Evolutionary conservation across 2,329 filamentous ascomycete genomes (phyloP).

Genomic region (Fusarium pseudonygamai): DNA sequence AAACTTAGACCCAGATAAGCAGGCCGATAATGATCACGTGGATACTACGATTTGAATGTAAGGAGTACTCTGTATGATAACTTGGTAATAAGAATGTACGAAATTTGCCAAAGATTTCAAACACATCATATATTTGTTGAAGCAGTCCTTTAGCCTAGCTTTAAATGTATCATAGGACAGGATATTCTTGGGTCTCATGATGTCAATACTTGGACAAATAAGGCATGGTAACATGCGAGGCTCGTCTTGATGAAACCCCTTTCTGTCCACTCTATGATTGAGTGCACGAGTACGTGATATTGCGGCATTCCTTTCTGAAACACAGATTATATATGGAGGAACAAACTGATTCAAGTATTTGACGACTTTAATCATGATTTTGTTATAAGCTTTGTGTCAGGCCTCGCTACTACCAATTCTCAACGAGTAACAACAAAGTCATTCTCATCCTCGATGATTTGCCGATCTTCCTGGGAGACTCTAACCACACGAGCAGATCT

Average conservation of each 20-base stretch:
- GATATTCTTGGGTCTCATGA: not conserved
- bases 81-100: not conserved
- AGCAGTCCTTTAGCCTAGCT: not conserved
- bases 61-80: not conserved
- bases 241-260: not conserved
- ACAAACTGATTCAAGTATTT: not conserved
- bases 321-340: not conserved
- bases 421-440: constrained; percentile 66
- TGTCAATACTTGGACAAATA: not conserved
- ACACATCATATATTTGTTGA: not conserved
- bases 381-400: not conserved
- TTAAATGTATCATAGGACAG: not conserved
- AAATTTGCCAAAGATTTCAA: not conserved
- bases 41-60: not conserved
- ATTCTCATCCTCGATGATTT: constrained; percentile 72
- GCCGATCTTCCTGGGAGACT: constrained; percentile 75
- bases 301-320: not conserved
- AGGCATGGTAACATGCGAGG: not conserved
- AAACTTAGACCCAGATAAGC: not conserved
- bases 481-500: constrained; percentile 76
- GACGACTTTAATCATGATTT: not conserved
- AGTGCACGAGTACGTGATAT: not conserved
- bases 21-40: constrained; percentile 5
- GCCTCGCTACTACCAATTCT: constrained; percentile 5
- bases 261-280: not conserved